phyloP scores from a whole-genome alignment of 495 filamentous ascomycete genomes.

The Chaetomium tenue region DNA sequence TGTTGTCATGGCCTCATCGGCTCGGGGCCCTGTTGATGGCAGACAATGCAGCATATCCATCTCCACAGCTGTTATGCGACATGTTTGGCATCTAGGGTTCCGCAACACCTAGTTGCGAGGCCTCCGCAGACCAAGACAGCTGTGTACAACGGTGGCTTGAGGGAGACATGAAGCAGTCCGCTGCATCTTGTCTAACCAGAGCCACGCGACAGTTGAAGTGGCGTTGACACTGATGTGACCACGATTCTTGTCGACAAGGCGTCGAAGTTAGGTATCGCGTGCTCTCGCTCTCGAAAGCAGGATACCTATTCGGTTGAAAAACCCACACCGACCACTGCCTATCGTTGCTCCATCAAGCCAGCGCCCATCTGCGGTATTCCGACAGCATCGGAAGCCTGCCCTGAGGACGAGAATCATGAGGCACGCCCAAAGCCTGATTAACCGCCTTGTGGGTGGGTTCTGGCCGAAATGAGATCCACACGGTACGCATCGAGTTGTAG shows the following conservation, averaged over 20 bases:
- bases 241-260: neutral
- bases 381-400: constrained; percentile 6
- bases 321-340: neutral
- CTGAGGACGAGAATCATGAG: neutral
- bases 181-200: constrained; percentile 16
- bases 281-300: constrained; percentile 7
- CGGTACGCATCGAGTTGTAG: constrained; percentile 23
- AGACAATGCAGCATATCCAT: neutral
- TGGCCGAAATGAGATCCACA: constrained; percentile 31
- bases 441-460: constrained; percentile 16
- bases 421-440: constrained; percentile 5
- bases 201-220: constrained; percentile 23
- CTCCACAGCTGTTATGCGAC: neutral
- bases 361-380: neutral
- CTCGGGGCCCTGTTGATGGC: neutral
- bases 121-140: constrained; percentile 9
- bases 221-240: constrained; percentile 5
- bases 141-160: constrained; percentile 21
- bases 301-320: neutral
- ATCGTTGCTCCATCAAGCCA: neutral
- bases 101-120: constrained; percentile 3
- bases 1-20: neutral
- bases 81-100: neutral
- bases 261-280: constrained; percentile 9
- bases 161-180: constrained; percentile 10